Base-by-base conservation (phyloP, 768 basidiomycete species). In the Hericium rajendrae region DNA sequence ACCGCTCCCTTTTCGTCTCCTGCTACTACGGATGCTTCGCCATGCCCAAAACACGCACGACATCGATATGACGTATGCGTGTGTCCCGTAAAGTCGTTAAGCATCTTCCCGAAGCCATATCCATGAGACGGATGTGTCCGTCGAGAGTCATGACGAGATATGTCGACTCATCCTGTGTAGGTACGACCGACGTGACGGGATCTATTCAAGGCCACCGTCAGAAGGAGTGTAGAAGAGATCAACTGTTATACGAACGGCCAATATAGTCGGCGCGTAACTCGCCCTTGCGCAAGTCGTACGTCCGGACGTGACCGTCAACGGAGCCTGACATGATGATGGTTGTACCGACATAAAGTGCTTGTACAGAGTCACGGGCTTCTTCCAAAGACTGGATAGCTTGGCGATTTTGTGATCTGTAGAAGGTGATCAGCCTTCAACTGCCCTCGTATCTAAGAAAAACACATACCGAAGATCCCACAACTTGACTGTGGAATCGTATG, bases 221-320 rank as follows among this genome's bases (percentile, higher is more conserved):
- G 38, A n/a, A 28, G 38, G 39, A 4, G 28, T 10, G 15, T 32
- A 6, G 16, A 32, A 55, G 26, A 37, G 38, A 32, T 10, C 32
- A 13, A 49, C 6, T 20, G 38, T 38, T 40, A 22, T 13, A 81
- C 91, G 65, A 69, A 94, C 93, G 82, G 8, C 95, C 95, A 62
- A 98, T 80, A 66, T 84, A 93, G 70, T 99, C 97, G 48, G 88
- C 80, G 8, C 87, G 82, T 28, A 97, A 73, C 68, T 95, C 84
- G 22, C 97, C 97, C 75, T 88, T 92, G 54, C 97, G 86, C 37
- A 99, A 77, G 70, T 99, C 97, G 71, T 98, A 97, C 9, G 91
- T 91, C 18, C 97, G 83, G 48, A 95, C 84, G 67, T 87, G 79
- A 2, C 97, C 95, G 60, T 99, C 97, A 5, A 97, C 86, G 3